These are phyloP conservation scores for Trichophaea hybrida DNA, from an alignment of 2,329 filamentous ascomycete genomes.

Conservation along the genomic window DNA sequence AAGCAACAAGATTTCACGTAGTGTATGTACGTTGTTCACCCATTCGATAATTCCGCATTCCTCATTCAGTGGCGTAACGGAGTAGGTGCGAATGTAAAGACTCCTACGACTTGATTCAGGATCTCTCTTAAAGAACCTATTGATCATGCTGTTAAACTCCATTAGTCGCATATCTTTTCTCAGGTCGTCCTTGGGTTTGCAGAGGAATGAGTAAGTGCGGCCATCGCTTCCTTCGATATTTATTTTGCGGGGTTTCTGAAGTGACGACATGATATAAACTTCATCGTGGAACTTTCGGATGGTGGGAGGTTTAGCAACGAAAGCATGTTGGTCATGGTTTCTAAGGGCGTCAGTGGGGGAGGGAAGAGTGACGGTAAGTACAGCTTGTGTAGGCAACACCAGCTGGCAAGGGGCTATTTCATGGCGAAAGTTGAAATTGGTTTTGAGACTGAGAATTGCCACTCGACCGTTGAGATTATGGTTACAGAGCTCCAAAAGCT, in stretches of 20 bases:
- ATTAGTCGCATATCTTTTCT: conserved; percentile 95
- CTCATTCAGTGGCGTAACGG: conserved; percentile 90
- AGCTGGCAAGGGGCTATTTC: conserved; percentile 67
- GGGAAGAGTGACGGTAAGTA: conserved; percentile 69
- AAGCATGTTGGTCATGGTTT: conserved; percentile 31
- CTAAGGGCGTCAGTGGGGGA: conserved; percentile 3
- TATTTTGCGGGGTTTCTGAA: conserved; percentile 83
- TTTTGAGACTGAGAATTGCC: conserved; percentile 57
- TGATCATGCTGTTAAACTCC: conserved; percentile 99
- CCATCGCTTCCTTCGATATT: conserved; percentile 82
- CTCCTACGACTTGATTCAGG: conserved; percentile 79
- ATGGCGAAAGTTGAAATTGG: conserved; percentile 70
- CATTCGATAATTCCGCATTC: conserved; percentile 97
- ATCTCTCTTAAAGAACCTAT: conserved; percentile 80
- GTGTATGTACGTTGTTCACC: conserved; percentile 89
- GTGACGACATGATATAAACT: conserved; percentile 74
- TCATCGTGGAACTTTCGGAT: conserved; percentile 71
- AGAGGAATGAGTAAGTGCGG: conserved; percentile 72
- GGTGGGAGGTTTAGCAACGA: conserved; percentile 71
- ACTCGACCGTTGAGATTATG: conserved; percentile 55
- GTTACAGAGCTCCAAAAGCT: conserved; percentile 67
- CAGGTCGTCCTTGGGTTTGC: conserved; percentile 96
- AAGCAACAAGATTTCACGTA: conserved; percentile 75
- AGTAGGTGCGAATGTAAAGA: conserved; percentile 92
- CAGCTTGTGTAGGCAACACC: conserved; percentile 77